phyloP scores from a whole-genome alignment of 495 filamentous ascomycete species.

The Cercophora samala region DNA sequence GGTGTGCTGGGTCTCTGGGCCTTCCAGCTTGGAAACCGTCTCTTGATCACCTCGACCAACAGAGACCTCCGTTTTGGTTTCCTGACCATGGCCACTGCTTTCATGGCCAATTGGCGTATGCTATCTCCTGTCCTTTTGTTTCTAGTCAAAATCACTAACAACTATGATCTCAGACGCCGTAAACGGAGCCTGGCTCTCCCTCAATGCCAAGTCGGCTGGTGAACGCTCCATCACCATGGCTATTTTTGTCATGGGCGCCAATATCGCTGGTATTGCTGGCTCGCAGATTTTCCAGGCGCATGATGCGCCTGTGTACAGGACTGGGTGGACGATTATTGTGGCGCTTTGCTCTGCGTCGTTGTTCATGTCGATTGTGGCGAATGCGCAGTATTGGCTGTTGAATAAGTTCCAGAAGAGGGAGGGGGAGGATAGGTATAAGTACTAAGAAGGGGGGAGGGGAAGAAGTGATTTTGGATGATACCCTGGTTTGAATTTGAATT shows the following conservation, averaged over 20 bases:
- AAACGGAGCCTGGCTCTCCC: constrained; percentile 39
- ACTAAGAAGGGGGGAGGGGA: constrained; percentile 8
- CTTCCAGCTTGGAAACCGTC: constrained; percentile 29
- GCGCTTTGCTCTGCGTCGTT: constrained; percentile 18
- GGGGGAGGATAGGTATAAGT: constrained; percentile 19
- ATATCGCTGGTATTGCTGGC: constrained; percentile 51
- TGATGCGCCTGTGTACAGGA: constrained; percentile 49
- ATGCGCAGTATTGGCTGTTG: constrained; percentile 28
- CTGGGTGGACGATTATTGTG: constrained; percentile 29
- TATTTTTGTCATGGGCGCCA: constrained; percentile 55
- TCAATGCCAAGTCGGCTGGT: constrained; percentile 34
- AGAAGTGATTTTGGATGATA: background rate
- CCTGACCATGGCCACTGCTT: constrained; percentile 45
- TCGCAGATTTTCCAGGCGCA: constrained; percentile 53
- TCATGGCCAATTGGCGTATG: constrained; percentile 54
- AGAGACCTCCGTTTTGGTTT: constrained; percentile 42
- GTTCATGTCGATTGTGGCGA: constrained; percentile 23
- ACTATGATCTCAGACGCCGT: constrained; percentile 30
- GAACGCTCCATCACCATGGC: constrained; percentile 42
- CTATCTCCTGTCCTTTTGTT: constrained; percentile 16
- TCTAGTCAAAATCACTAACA: constrained; percentile 5
- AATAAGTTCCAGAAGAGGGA: constrained; percentile 24
- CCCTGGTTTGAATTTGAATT: background rate
- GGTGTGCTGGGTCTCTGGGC: constrained; percentile 27
- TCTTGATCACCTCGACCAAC: constrained; percentile 46